phyloP scores from a whole-genome alignment of 352 stramenopile species.

The Phytopythium cucurbitacearum region DNA sequence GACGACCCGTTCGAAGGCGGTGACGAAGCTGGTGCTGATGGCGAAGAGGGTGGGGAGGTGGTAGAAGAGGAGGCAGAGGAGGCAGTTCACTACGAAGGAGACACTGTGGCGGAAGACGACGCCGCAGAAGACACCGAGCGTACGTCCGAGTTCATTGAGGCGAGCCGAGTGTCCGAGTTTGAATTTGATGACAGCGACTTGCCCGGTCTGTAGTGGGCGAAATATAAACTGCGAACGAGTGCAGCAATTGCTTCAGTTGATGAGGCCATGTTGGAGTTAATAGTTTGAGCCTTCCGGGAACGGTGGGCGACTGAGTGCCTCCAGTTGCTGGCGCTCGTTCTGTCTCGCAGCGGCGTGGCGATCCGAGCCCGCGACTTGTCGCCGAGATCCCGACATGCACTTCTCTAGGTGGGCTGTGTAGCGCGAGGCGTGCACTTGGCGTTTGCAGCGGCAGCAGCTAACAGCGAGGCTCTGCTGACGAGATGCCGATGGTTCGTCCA shows the following conservation, averaged over 20 bases:
- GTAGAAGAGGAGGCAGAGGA: conserved; percentile 9
- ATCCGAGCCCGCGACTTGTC: conserved; percentile 35
- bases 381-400: conserved; percentile 52
- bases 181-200: conserved; percentile 64
- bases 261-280: background rate
- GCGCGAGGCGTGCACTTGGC: conserved; percentile 62
- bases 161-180: conserved; percentile 30
- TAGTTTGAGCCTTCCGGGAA: conserved; percentile 16
- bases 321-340: conserved; percentile 31
- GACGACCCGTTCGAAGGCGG: conserved; percentile 59
- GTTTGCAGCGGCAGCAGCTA: conserved; percentile 57
- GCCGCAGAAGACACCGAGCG: conserved; percentile 3
- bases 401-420: conserved; percentile 76
- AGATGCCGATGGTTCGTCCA: conserved; percentile 21
- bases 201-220: conserved; percentile 26
- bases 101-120: conserved; percentile 9
- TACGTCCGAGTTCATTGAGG: conserved; percentile 9
- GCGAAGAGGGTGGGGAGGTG: conserved; percentile 10
- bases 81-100: background rate
- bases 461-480: conserved; percentile 51
- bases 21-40: conserved; percentile 9
- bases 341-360: conserved; percentile 28
- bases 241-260: no score
- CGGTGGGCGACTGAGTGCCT: conserved; percentile 27
- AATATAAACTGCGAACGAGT: background rate